Conservation (phyloP, 2,329 filamentous ascomycete genomes). For the Lachnellula suecica region DNA sequence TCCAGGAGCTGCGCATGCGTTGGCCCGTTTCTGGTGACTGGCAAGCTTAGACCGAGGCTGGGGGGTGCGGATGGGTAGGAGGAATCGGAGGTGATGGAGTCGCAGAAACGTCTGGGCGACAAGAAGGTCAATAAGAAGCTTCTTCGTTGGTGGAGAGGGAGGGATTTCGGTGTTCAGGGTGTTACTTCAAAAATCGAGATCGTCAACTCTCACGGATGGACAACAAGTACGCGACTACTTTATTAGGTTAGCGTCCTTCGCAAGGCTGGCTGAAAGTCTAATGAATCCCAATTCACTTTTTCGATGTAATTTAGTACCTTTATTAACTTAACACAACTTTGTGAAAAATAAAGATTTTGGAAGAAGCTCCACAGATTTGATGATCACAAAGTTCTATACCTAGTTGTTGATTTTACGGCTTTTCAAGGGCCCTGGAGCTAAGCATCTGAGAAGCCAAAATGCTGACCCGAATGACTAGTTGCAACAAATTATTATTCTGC, state of each 20-base stretch:
- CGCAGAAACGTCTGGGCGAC: conserved; percentile 14
- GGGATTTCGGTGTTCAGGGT: conserved; percentile 5
- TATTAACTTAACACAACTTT: too few relatives aligned
- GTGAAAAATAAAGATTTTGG: too few relatives aligned
- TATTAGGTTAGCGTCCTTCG: not conserved
- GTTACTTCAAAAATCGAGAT: not conserved
- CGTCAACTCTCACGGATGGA: not conserved
- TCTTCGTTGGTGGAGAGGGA: conserved; percentile 13
- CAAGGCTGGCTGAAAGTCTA: too few relatives aligned
- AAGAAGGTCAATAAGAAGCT: conserved; percentile 10
- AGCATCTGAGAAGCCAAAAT: too few relatives aligned
- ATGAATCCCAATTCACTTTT: too few relatives aligned
- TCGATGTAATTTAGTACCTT: too few relatives aligned
- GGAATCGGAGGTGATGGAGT: conserved; percentile 4
- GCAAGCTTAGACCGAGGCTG: conserved; percentile 18
- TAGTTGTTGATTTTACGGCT: too few relatives aligned
- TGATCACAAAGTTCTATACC: too few relatives aligned
- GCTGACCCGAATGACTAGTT: too few relatives aligned
- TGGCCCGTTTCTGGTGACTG: conserved; percentile 24
- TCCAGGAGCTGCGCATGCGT: conserved; percentile 33
- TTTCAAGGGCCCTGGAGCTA: too few relatives aligned
- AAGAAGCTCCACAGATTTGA: too few relatives aligned
- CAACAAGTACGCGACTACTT: not conserved
- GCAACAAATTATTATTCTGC: too few relatives aligned
- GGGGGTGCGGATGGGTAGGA: not conserved